Evolutionary conservation across 331 rosid genomes (phyloP).

Genomic region (Malus hybrid): DNA sequence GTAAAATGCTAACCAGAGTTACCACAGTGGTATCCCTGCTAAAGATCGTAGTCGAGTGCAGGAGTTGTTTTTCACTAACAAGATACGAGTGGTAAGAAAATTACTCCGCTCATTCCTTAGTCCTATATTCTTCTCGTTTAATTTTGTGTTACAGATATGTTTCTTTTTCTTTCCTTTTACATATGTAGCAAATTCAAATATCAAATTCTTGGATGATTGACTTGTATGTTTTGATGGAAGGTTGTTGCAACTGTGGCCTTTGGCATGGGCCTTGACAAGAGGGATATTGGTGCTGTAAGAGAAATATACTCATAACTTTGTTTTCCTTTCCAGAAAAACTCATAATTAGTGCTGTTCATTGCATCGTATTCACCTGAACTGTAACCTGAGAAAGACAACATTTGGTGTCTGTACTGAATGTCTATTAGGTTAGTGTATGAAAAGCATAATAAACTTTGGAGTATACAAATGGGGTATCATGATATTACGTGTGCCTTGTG

Average conservation of each 20-base stretch:
- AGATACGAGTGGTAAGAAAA: constrained; percentile 77
- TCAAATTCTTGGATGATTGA: constrained; percentile 15
- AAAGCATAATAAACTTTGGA: constrained; percentile 2
- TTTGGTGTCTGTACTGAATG: background rate
- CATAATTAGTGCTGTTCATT: background rate
- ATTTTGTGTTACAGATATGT: background rate
- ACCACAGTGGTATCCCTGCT: constrained; percentile 74
- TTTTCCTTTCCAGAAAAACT: background rate
- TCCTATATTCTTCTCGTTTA: constrained; percentile 3
- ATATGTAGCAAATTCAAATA: background rate
- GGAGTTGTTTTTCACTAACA: constrained; percentile 73
- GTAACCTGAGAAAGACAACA: constrained; percentile 8
- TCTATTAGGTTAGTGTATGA: constrained; percentile 1
- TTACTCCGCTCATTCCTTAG: constrained; percentile 1
- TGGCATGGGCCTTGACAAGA: constrained; percentile 98
- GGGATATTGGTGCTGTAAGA: constrained; percentile 94
- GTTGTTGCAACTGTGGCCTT: constrained; percentile 98
- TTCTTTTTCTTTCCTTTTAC: background rate
- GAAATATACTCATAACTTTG: constrained; percentile 10
- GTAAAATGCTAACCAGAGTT: constrained; percentile 47
- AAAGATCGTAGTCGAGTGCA: constrained; percentile 79
- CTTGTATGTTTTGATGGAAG: constrained; percentile 39
- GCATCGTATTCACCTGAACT: constrained; percentile 12
- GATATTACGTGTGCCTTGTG: background rate
- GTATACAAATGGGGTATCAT: background rate